Conservation (phyloP, 257 asterid genomes). For the Nicotiana tabacum region DNA sequence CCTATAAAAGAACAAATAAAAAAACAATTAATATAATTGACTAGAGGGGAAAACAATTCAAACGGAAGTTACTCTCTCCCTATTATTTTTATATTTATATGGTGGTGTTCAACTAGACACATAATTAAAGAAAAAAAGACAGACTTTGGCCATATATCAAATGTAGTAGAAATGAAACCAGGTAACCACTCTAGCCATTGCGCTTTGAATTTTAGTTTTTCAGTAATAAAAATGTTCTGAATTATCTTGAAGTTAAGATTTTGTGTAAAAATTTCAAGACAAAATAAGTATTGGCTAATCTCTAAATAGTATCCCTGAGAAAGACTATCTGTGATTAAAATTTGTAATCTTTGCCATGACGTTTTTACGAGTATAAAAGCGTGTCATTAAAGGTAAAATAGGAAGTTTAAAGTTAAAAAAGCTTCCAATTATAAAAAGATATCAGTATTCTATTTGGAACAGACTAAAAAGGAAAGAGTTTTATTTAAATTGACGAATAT, state of each 20-base stretch:
- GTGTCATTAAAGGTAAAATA: background rate
- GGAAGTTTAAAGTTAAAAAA: background rate
- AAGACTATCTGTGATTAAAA: too few species aligned
- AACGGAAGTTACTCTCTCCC: too few species aligned
- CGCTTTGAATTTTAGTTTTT: too few species aligned
- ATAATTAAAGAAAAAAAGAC: background rate
- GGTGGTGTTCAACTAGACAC: background rate
- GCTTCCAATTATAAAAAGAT: background rate
- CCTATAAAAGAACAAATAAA: background rate
- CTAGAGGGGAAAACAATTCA: background rate
- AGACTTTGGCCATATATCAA: background rate
- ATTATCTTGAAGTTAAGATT: too few species aligned
- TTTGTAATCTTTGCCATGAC: background rate
- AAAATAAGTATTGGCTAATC: too few species aligned
- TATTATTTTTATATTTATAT: background rate
- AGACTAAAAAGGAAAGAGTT: background rate
- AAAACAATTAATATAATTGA: background rate
- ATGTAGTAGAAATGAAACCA: too few species aligned
- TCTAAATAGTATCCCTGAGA: too few species aligned
- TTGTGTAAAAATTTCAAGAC: too few species aligned
- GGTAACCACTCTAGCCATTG: too few species aligned
- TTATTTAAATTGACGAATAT: too few species aligned
- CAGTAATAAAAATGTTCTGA: too few species aligned
- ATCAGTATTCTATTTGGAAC: accelerated
- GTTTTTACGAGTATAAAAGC: background rate